Percentiles rank a stretch among this genome's conserved stretches.
phyloP scores from a whole-genome alignment of 345 rosid species.

The Alliaria petiolata region DNA sequence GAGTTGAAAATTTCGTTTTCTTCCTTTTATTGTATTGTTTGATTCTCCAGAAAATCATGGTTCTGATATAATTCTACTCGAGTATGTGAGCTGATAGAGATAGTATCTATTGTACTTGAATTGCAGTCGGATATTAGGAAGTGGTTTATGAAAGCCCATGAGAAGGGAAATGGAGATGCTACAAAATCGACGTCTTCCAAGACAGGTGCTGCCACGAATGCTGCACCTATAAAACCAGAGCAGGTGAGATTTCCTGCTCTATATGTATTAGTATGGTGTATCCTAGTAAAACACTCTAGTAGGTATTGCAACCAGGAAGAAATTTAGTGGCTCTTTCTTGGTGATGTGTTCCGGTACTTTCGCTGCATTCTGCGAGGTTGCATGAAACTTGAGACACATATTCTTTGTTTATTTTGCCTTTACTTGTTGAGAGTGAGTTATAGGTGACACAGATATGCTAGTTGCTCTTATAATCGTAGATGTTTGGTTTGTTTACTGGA shows the following conservation, averaged over 20 bases:
- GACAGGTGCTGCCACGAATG: conserved; percentile 32
- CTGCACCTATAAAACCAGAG: conserved; percentile 35
- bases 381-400: not conserved
- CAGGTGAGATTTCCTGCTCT: conserved; percentile 40
- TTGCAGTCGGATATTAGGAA: conserved; percentile 93
- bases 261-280: not conserved
- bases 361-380: not conserved
- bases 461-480: not conserved
- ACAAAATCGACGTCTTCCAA: conserved; percentile 36
- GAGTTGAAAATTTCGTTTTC: conserved; percentile 6
- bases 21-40: not conserved
- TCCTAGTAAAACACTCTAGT: no score
- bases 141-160: conserved; percentile 95
- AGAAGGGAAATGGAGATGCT: conserved; percentile 53
- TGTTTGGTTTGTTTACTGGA: not conserved
- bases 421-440: not conserved
- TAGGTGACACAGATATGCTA: conserved; percentile 1
- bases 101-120: conserved; percentile 23
- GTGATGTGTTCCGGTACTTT: not conserved
- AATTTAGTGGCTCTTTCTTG: not conserved
- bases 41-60: not conserved
- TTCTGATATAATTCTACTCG: not conserved
- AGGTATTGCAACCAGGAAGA: not conserved
- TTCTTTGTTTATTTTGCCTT: not conserved
- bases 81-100: no score